phyloP scores from a whole-genome alignment of 805 yeast species.

The Metschnikowia cubensis region DNA sequence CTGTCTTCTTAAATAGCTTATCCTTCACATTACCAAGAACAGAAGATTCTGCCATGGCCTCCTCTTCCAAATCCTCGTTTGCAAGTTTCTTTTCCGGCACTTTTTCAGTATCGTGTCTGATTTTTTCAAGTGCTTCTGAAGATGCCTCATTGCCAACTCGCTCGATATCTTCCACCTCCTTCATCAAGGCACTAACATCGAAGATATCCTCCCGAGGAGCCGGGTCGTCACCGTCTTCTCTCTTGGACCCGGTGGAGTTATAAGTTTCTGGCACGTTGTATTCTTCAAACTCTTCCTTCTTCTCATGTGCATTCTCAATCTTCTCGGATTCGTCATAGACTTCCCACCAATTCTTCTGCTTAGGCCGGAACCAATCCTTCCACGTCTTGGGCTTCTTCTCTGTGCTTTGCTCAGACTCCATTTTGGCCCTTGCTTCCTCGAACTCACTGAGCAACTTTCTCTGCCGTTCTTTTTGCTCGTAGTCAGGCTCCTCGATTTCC shows the following conservation, averaged over 20 bases:
- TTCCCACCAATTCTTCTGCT: conserved; percentile 58
- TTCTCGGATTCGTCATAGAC: conserved; percentile 35
- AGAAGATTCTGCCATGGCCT: conserved; percentile 6
- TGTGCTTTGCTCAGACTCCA: conserved; percentile 42
- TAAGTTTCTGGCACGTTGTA: conserved; percentile 9
- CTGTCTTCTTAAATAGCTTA: conserved; percentile 1
- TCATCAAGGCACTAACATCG: conserved; percentile 41
- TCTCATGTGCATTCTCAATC: neutral
- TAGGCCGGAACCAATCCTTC: conserved; percentile 46
- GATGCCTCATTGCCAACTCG: conserved; percentile 24
- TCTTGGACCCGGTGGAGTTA: conserved; percentile 12
- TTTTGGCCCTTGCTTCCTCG: conserved; percentile 72
- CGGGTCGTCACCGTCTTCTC: conserved; percentile 5
- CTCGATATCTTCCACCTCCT: conserved; percentile 45
- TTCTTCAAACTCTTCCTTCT: conserved; percentile 13
- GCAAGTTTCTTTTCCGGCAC: conserved; percentile 1
- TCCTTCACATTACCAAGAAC: conserved; percentile 6
- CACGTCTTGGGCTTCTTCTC: conserved; percentile 39
- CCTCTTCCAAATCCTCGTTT: conserved; percentile 14
- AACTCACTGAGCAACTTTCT: conserved; percentile 78
- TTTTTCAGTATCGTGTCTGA: conserved; percentile 8
- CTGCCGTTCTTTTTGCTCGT: conserved; percentile 79
- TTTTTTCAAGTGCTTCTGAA: conserved; percentile 5
- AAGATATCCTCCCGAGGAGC: conserved; percentile 28
- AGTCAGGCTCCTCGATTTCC: conserved; percentile 95